Evolutionary conservation across 768 basidiomycete genomes (phyloP).

Genomic region (Strobilomyces dryophilus): DNA sequence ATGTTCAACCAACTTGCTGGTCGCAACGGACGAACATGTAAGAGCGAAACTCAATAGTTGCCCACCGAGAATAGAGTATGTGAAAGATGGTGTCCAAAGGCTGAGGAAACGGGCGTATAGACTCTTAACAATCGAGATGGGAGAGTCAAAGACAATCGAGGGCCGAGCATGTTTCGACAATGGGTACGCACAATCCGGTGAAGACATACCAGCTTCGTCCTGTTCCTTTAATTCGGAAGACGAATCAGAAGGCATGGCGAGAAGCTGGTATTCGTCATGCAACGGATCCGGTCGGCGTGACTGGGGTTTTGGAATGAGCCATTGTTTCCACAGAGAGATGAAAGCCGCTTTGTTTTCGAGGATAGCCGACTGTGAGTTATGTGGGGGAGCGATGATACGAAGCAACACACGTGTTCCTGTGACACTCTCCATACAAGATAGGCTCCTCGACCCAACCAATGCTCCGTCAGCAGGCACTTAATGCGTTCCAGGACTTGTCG

Average conservation of each 20-base stretch:
- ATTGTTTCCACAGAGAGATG: conserved; percentile 14
- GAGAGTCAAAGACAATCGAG: conserved; percentile 17
- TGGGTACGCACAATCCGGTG: neutral
- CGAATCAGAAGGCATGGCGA: conserved; percentile 4
- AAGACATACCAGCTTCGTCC: conserved; percentile 2
- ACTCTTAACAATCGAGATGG: conserved; percentile 13
- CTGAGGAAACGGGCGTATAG: conserved; percentile 20
- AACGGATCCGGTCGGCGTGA: conserved; percentile 10
- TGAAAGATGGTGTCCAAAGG: conserved; percentile 28
- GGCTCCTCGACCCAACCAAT: neutral
- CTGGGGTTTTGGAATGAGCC: conserved; percentile 3
- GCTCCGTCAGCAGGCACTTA: too few species aligned
- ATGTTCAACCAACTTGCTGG: conserved; percentile 62
- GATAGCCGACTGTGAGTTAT: neutral
- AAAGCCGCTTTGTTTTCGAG: conserved; percentile 3
- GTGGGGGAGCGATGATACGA: too few species aligned
- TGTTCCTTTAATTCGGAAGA: conserved; percentile 5
- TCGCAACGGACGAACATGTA: conserved; percentile 50
- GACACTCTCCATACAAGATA: conserved; percentile 11
- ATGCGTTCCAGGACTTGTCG: neutral
- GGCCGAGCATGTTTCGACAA: conserved; percentile 12
- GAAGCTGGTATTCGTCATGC: conserved; percentile 24
- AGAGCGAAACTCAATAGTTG: conserved; percentile 22
- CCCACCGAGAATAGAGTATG: conserved; percentile 25
- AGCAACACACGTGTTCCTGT: conserved; percentile 11